Base-by-base conservation (phyloP, 2,329 filamentous ascomycete genomes). In the Drechslerella dactyloides region DNA sequence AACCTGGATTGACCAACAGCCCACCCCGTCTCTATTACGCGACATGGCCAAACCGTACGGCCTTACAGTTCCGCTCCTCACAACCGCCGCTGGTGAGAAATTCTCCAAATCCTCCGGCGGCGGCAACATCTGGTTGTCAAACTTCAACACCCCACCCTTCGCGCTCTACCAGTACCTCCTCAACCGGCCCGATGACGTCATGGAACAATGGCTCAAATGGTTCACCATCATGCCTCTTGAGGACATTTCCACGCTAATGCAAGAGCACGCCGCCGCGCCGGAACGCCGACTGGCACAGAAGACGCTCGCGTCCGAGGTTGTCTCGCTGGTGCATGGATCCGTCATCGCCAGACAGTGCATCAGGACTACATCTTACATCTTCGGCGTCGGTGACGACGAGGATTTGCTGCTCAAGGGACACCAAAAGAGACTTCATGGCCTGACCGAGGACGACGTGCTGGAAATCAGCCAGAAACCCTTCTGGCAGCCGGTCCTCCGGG, bases 61-160 rank as follows among this genome's bases (percentile, higher is more conserved):
- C 6, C 89, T 99, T 75, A 97, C 94, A 0, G 91, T 93, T 0
- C 94, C 94, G 0, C 85, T 99, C 1, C 82, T 99, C 40, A 96
- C 92, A 0, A 93, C 93, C 58, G 84, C 90, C 0, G 86, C 90
- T 0, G 94, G 94, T 17, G 87, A 86, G 78, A 99, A 99, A 80
- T 93, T 97, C 76, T 94, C 94, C 57, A 99, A 99, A 82, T 96
- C 89, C 74, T 90, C 91, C 1, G 54, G 53, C 21, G 66, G 54
- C 7, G 93, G 93, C 24, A 97, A 97, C 79, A 81, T 99, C 37
- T 99, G 94, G 94, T 85, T 99, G 1, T 91, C 97, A 79, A 83
- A 84, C 59, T 87, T 89, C 76, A 85, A 91, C 85, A 96, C 93
- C 1, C 87, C 85, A 30, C 82, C 87, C 0, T 97, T 93, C 77